These are phyloP conservation scores for Fusarium cyanostomum DNA, from an alignment of 2,329 filamentous ascomycete species.

Conservation along the genomic window DNA sequence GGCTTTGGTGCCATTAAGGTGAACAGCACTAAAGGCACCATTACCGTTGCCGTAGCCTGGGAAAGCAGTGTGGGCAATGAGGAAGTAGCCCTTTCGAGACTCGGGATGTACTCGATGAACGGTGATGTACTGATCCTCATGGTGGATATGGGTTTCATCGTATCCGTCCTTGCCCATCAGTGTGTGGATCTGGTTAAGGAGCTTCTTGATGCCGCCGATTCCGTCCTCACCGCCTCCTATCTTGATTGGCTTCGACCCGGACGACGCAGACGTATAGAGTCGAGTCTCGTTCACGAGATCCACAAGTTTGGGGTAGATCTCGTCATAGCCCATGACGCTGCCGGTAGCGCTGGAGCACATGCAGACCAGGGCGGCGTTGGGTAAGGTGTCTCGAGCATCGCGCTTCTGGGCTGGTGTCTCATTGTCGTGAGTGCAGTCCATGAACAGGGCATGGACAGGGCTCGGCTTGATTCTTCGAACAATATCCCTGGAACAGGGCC, in stretches of 20 bases:
- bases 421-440: conserved; percentile 99
- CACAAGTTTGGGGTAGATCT: conserved; percentile 92
- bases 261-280: conserved; percentile 81
- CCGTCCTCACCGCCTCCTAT: conserved; percentile 78
- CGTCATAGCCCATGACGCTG: conserved; percentile 98
- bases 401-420: conserved; percentile 95
- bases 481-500: conserved; percentile 64
- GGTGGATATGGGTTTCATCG: conserved; percentile 94
- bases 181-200: conserved; percentile 93
- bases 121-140: conserved; percentile 95
- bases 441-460: conserved; percentile 92
- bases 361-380: conserved; percentile 90
- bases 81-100: conserved; percentile 91
- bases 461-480: conserved; percentile 85
- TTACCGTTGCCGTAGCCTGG: conserved; percentile 89
- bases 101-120: conserved; percentile 94
- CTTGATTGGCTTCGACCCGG: conserved; percentile 66
- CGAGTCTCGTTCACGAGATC: conserved; percentile 92
- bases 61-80: conserved; percentile 96
- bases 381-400: conserved; percentile 90
- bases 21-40: conserved; percentile 80
- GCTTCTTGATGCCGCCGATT: conserved; percentile 89
- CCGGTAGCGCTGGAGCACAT: conserved; percentile 97
- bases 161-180: conserved; percentile 96
- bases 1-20: conserved; percentile 83